Evolutionary conservation across 1,139 yeast genomes (phyloP).

Genomic region (Zygoascus meyerae): DNA sequence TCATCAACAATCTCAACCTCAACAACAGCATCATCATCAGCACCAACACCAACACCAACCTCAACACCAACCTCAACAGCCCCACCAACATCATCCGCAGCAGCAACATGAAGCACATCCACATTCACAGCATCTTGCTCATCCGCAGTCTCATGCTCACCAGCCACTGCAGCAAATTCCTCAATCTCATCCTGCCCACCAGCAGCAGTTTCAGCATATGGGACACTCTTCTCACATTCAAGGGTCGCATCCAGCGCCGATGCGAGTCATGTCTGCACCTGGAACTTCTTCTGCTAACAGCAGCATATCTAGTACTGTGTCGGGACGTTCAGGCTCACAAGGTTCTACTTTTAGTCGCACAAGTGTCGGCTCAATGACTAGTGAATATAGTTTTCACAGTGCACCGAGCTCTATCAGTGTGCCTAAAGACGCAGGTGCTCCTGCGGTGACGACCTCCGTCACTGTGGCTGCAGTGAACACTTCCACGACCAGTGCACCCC

Average conservation of each 20-base stretch:
- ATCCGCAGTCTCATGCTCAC: constrained; percentile 12
- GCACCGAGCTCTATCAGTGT: neutral
- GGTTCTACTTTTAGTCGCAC: constrained; percentile 1
- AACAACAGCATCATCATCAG: constrained; percentile 10
- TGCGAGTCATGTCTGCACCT: neutral
- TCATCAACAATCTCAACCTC: constrained; percentile 9
- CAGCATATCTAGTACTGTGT: neutral
- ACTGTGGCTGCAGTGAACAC: neutral
- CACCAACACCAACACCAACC: constrained; percentile 7
- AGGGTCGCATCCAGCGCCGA: neutral
- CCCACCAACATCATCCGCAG: constrained; percentile 9
- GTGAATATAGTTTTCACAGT: constrained; percentile 1
- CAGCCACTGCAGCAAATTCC: constrained; percentile 11
- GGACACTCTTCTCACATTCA: neutral
- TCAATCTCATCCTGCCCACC: constrained; percentile 3
- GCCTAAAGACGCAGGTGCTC: neutral
- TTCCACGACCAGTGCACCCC: neutral
- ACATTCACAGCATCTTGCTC: constrained; percentile 7
- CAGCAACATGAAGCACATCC: constrained; percentile 8
- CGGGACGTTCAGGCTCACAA: constrained; percentile 2
- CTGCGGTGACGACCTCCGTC: neutral
- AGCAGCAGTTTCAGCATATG: neutral
- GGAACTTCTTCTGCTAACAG: constrained; percentile 3
- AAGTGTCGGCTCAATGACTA: neutral
- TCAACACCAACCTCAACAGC: constrained; percentile 8